phyloP scores from a whole-genome alignment of 148 eudicot species.

The Diospyros lotus region DNA sequence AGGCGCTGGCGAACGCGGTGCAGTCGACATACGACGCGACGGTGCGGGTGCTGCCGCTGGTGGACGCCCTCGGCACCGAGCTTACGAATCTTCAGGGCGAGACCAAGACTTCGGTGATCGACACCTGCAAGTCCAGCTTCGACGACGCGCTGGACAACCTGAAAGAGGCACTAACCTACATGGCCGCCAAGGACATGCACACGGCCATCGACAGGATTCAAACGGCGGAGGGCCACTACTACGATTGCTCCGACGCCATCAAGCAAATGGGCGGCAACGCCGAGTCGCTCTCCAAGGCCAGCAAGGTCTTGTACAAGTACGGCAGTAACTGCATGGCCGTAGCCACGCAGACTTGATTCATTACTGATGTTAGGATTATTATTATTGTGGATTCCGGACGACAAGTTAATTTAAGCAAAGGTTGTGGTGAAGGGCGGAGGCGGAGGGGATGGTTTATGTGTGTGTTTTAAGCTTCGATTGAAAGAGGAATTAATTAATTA shows the following conservation, averaged over 20 bases:
- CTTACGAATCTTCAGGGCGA: background rate
- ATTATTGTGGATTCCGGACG: too few relatives aligned
- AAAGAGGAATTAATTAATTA: too few relatives aligned
- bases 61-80: background rate
- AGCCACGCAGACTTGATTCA: background rate
- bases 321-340: slow-evolving; percentile 6
- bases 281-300: background rate
- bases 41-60: background rate
- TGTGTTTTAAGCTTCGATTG: too few relatives aligned
- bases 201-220: slow-evolving; percentile 2
- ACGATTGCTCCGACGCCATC: background rate
- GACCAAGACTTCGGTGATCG: background rate
- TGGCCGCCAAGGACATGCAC: background rate
- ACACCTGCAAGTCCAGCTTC: background rate
- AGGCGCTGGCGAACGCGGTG: background rate
- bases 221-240: background rate
- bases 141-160: background rate
- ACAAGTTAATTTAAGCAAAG: too few relatives aligned
- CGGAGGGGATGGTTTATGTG: too few relatives aligned
- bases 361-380: background rate
- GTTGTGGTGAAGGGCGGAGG: too few relatives aligned
- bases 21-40: background rate
- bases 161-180: background rate
- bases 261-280: slow-evolving; percentile 7
- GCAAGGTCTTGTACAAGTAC: background rate